phyloP scores from a whole-genome alignment of 1,284 basidiomycete genomes.

The Hemileia vastatrix region DNA sequence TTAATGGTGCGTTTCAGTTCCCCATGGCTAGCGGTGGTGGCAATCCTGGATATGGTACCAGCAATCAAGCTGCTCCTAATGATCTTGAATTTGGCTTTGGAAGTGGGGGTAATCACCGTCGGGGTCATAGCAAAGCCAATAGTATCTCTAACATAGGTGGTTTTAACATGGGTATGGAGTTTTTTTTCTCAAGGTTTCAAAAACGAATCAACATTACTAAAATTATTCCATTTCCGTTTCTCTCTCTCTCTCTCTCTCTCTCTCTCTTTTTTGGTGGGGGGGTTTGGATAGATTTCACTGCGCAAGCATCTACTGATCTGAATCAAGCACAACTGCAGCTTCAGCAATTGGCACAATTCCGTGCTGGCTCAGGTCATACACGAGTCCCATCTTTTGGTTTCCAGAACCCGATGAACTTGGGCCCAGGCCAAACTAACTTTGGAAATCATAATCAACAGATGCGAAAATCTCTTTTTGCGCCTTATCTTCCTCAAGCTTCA shows the following conservation, averaged over 20 bases:
- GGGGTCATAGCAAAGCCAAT: slow-evolving; percentile 20
- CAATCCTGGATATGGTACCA: too few species aligned
- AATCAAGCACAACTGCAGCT: slow-evolving; percentile 69
- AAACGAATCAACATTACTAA: slow-evolving; percentile 13
- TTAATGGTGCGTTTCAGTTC: slow-evolving; percentile 32
- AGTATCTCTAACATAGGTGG: slow-evolving; percentile 23
- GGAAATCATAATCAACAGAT: slow-evolving; percentile 58
- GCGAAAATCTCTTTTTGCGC: slow-evolving; percentile 96
- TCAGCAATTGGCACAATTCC: slow-evolving; percentile 91
- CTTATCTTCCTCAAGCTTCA: slow-evolving; percentile 94
- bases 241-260: slow-evolving; percentile 6
- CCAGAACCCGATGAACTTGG: slow-evolving; percentile 87
- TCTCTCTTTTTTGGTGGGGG: slow-evolving; percentile 19
- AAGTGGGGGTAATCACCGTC: slow-evolving; percentile 48
- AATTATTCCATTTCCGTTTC: slow-evolving; percentile 23
- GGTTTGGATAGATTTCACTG: slow-evolving; percentile 23
- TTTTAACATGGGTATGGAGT: slow-evolving; percentile 20
- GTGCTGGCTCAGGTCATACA: slow-evolving; percentile 86
- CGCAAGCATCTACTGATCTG: slow-evolving; percentile 39
- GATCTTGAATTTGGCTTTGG: slow-evolving; percentile 22
- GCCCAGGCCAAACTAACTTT: slow-evolving; percentile 64
- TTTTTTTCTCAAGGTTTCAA: not conserved
- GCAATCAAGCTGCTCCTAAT: slow-evolving; percentile 25
- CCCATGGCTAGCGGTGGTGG: too few species aligned
- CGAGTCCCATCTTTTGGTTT: slow-evolving; percentile 97